phyloP scores from a whole-genome alignment of 345 rosid species.

The Camelina neglecta region DNA sequence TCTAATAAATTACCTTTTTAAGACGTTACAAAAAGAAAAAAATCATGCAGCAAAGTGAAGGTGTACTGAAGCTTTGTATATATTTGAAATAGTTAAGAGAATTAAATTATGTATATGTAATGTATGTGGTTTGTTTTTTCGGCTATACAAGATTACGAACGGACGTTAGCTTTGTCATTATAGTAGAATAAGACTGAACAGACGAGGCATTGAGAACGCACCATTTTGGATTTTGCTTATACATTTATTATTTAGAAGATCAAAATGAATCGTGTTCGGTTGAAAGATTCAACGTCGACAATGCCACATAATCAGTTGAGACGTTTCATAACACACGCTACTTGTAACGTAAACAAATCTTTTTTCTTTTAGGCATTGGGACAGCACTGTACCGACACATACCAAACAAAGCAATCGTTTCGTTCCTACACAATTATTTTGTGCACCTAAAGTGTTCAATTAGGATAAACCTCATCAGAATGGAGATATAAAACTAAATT shows the following conservation, averaged over 20 bases:
- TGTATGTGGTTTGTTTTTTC: conserved; percentile 2
- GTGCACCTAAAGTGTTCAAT: background rate
- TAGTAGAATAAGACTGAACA: background rate
- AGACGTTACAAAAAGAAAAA: background rate
- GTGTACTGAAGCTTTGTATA: too few species aligned
- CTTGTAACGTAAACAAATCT: conserved; percentile 19
- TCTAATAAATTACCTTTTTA: background rate
- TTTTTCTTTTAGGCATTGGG: conserved; percentile 21
- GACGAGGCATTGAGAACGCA: conserved; percentile 14
- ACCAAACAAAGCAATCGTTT: conserved; percentile 36
- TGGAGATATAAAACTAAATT: too few species aligned
- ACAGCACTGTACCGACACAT: conserved; percentile 31
- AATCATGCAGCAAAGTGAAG: background rate
- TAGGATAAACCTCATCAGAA: background rate
- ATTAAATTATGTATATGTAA: background rate
- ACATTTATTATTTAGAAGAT: background rate
- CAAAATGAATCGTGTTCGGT: conserved; percentile 33
- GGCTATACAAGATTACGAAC: background rate
- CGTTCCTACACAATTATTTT: background rate
- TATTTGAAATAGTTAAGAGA: background rate
- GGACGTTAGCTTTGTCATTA: background rate
- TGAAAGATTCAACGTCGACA: conserved; percentile 28
- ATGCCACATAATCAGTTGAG: conserved; percentile 17
- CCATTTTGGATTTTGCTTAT: conserved; percentile 8
- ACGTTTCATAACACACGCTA: conserved; percentile 36